A percentile compares a stretch with the other conserved stretches of the same genome.
Evolutionary conservation across 495 filamentous ascomycete genomes (phyloP).

Genomic region (Chaetomium cochliodes): DNA sequence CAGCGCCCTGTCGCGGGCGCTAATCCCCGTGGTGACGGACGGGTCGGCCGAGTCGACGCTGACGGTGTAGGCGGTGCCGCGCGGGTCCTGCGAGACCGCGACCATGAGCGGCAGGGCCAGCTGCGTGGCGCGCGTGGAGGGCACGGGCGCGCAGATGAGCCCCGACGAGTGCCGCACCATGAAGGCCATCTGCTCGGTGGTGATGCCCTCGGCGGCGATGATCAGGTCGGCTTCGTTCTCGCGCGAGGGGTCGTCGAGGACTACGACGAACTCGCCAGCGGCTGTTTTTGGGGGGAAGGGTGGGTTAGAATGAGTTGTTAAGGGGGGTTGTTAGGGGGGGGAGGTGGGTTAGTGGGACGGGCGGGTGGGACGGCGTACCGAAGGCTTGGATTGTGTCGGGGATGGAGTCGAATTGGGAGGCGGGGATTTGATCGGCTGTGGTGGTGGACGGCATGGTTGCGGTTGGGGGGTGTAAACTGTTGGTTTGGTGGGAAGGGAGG

Average conservation of each 20-base stretch:
- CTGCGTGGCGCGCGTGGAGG: conserved; percentile 59
- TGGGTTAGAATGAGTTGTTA: conserved; percentile 21
- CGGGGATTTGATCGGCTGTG: conserved; percentile 35
- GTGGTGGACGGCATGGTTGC: conserved; percentile 41
- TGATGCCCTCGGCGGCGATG: conserved; percentile 84
- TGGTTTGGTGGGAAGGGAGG: neutral
- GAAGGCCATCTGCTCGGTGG: conserved; percentile 89
- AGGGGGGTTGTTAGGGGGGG: neutral
- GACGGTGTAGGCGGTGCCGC: conserved; percentile 89
- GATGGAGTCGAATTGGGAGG: conserved; percentile 74
- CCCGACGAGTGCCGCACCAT: conserved; percentile 89
- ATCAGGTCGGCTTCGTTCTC: conserved; percentile 99
- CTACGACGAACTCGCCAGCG: conserved; percentile 90
- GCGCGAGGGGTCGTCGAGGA: conserved; percentile 83
- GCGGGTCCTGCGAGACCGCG: conserved; percentile 72
- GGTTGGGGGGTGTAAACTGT: neutral
- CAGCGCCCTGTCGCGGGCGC: conserved; percentile 79
- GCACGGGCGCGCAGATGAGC: conserved; percentile 83
- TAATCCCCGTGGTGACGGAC: conserved; percentile 83
- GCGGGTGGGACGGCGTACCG: conserved; percentile 53
- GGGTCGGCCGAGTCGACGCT: conserved; percentile 73
- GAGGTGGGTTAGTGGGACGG: conserved; percentile 16
- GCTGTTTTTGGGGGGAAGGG: conserved; percentile 45
- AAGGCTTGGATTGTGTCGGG: conserved; percentile 81
- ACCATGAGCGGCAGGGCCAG: conserved; percentile 92